Conservation (phyloP, 2,329 filamentous ascomycete species). For the Fusarium solani-melongenae region DNA sequence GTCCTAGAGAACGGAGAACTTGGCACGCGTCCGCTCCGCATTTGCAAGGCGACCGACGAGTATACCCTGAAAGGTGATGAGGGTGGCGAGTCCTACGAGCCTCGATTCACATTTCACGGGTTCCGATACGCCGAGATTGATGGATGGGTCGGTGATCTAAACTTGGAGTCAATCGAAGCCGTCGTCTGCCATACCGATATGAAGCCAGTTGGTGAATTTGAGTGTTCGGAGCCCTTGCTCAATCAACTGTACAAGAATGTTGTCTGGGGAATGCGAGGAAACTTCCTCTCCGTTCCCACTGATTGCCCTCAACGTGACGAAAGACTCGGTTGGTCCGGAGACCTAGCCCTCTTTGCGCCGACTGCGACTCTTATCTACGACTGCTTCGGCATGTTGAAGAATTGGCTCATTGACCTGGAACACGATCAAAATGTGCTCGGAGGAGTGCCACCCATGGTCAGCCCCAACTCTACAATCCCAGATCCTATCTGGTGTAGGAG, state of each 20-base stretch:
- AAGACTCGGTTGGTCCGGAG: conserved; percentile 63
- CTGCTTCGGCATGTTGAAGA: conserved; percentile 58
- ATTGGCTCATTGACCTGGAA: conserved; percentile 23
- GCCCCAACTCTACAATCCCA: conserved; percentile 11
- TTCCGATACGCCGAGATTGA: conserved; percentile 64
- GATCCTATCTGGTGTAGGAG: conserved; percentile 12
- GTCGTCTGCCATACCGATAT: conserved; percentile 63
- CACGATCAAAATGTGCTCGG: conserved; percentile 14
- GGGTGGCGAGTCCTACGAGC: conserved; percentile 50
- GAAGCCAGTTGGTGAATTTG: conserved; percentile 59
- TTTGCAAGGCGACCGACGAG: conserved; percentile 24
- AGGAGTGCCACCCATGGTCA: conserved; percentile 24
- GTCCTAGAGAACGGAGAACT: conserved; percentile 63
- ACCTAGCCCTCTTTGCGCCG: conserved; percentile 60
- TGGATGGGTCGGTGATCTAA: conserved; percentile 49
- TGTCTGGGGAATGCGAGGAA: conserved; percentile 66
- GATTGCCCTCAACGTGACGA: conserved; percentile 68
- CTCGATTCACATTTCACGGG: conserved; percentile 65
- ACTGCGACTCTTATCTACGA: conserved; percentile 65
- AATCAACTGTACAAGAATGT: conserved; percentile 66
- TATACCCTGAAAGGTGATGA: conserved; percentile 24
- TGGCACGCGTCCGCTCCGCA: conserved; percentile 39
- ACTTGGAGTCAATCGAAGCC: conserved; percentile 37
- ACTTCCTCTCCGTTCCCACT: conserved; percentile 66
- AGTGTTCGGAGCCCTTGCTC: conserved; percentile 62